phyloP scores from a whole-genome alignment of 1,284 basidiomycete species.

The Meira nashicola region DNA sequence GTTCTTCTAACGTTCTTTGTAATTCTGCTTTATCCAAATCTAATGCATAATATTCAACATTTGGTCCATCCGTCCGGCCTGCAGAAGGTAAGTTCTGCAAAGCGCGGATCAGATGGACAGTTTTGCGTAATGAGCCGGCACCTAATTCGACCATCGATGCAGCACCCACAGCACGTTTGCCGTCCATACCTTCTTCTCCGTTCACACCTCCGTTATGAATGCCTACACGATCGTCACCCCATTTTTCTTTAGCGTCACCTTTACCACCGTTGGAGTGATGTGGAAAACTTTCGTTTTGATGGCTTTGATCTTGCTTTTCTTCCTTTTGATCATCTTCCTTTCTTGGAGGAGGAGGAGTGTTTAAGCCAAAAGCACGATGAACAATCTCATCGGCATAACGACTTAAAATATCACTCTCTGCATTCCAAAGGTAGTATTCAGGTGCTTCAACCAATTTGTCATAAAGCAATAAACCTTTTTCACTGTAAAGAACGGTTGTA shows the following conservation, averaged over 20 bases:
- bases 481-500: constrained; percentile 81
- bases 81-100: constrained; percentile 56
- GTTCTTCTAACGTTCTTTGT: constrained; percentile 69
- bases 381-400: constrained; percentile 57
- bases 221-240: constrained; percentile 64
- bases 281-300: constrained; percentile 9
- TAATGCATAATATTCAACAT: constrained; percentile 83
- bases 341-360: constrained; percentile 43
- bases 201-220: constrained; percentile 65
- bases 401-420: constrained; percentile 58
- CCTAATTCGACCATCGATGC: constrained; percentile 35
- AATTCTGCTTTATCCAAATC: constrained; percentile 85
- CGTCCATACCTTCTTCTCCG: constrained; percentile 57
- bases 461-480: constrained; percentile 73
- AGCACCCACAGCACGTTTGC: constrained; percentile 53
- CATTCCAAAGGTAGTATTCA: constrained; percentile 81
- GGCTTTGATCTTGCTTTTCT: constrained; percentile 15
- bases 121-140: constrained; percentile 58
- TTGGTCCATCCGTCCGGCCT: constrained; percentile 53
- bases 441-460: constrained; percentile 61
- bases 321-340: constrained; percentile 21
- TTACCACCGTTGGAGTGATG: constrained; percentile 13
- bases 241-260: constrained; percentile 50
- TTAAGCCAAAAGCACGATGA: constrained; percentile 35
- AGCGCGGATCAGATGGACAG: constrained; percentile 75